Conservation (phyloP, 2,329 filamentous ascomycete genomes). For the Tympanopsis confertula region DNA sequence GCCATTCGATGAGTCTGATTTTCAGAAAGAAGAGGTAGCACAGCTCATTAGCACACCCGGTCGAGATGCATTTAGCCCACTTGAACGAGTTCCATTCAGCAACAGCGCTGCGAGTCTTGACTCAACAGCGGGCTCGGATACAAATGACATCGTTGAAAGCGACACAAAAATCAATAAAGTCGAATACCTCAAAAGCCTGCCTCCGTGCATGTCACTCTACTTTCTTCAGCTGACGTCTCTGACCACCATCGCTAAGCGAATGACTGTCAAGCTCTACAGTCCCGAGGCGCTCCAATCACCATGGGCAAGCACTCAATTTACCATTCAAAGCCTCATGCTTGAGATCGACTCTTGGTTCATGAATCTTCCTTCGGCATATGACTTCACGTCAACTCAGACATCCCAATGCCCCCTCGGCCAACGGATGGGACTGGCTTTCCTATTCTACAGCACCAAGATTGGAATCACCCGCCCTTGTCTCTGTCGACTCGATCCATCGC, state of each 20-base stretch:
- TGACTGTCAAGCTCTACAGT: background rate
- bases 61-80: background rate
- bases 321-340: constrained; percentile 1
- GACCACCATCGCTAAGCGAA: background rate
- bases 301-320: background rate
- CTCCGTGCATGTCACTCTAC: constrained; percentile 1
- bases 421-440: background rate
- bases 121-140: background rate
- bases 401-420: background rate
- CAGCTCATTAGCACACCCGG: background rate
- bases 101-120: background rate
- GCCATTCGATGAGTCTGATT: background rate
- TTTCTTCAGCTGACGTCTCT: background rate
- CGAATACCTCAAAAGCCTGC: background rate
- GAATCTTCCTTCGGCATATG: background rate
- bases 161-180: background rate
- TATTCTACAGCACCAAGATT: constrained; percentile 1
- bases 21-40: constrained; percentile 1
- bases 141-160: background rate
- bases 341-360: constrained; percentile 1
- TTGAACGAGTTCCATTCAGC: background rate
- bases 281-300: background rate
- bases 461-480: background rate
- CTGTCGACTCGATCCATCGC: background rate
- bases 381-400: constrained; percentile 1